Conservation (phyloP, 2,329 filamentous ascomycete genomes). For the Fusarium sacchari region DNA sequence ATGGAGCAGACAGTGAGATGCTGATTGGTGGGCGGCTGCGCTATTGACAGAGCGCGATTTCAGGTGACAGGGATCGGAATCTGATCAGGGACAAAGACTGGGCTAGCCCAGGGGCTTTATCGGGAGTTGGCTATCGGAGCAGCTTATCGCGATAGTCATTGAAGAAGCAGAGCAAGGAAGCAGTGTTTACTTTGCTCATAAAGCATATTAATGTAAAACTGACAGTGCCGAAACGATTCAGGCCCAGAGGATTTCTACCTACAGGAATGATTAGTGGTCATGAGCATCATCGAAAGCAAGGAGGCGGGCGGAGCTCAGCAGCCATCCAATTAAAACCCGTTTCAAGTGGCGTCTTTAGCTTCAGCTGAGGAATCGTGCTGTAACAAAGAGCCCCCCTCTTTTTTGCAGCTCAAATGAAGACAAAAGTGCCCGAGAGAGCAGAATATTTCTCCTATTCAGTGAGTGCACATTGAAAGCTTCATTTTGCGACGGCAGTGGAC, state of each 20-base stretch:
- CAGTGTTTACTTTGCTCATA: background rate
- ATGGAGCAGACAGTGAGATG: background rate
- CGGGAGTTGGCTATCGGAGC: background rate
- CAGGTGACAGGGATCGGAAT: background rate
- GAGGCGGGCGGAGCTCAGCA: background rate
- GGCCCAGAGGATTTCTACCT: background rate
- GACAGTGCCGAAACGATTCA: background rate
- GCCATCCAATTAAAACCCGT: constrained; percentile 22
- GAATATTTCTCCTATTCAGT: background rate
- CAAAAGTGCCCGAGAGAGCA: background rate
- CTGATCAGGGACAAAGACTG: background rate
- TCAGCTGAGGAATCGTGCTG: background rate
- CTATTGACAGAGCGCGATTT: background rate
- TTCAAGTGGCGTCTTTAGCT: constrained; percentile 27
- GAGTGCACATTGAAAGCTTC: fast-evolving
- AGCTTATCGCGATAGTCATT: background rate
- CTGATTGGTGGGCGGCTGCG: background rate
- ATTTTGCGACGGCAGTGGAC: background rate
- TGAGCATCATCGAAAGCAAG: background rate
- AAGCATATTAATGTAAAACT: too few relatives aligned
- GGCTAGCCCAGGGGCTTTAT: background rate
- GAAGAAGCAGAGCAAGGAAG: background rate
- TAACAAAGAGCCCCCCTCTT: constrained; percentile 4
- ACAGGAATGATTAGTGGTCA: background rate
- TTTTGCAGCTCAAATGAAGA: background rate